Evolutionary conservation across 1,284 basidiomycete species (phyloP).

Genomic region (Phellopilus nigrolimitatus): DNA sequence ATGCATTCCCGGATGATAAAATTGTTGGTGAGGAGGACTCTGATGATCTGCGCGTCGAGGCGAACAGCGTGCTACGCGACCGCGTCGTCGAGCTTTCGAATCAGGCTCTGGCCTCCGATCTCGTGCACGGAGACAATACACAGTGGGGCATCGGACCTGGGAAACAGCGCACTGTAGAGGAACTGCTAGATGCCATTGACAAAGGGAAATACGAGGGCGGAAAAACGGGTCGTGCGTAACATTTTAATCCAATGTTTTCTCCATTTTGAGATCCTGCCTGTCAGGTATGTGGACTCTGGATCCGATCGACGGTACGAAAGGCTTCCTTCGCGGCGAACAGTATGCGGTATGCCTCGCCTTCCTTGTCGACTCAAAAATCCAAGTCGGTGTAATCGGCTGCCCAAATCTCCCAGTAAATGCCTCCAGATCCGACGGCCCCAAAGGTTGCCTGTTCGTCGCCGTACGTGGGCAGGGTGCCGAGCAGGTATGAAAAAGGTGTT

Average conservation of each 20-base stretch:
- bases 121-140: conserved; percentile 44
- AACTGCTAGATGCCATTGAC: conserved; percentile 84
- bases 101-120: conserved; percentile 63
- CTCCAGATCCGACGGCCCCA: conserved; percentile 51
- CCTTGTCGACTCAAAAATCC: conserved; percentile 79
- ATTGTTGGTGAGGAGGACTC: conserved; percentile 98
- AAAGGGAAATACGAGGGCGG: conserved; percentile 82
- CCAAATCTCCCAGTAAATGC: conserved; percentile 81
- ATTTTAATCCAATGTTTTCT: conserved; percentile 11
- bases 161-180: conserved; percentile 42
- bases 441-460: conserved; percentile 82
- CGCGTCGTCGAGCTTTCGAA: conserved; percentile 84
- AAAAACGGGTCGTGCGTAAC: conserved; percentile 62
- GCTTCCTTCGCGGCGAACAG: conserved; percentile 94
- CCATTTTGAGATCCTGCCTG: conserved; percentile 26
- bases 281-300: conserved; percentile 88
- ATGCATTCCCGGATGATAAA: conserved; percentile 79
- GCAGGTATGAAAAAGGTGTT: conserved; percentile 44
- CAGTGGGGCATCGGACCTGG: conserved; percentile 67
- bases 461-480: conserved; percentile 78
- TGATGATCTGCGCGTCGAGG: conserved; percentile 61
- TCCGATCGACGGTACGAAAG: conserved; percentile 91
- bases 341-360: conserved; percentile 96
- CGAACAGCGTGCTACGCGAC: conserved; percentile 49
- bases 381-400: conserved; percentile 92